phyloP scores from a whole-genome alignment of 2,329 filamentous ascomycete genomes.

The Teratosphaeria epicoccoides region DNA sequence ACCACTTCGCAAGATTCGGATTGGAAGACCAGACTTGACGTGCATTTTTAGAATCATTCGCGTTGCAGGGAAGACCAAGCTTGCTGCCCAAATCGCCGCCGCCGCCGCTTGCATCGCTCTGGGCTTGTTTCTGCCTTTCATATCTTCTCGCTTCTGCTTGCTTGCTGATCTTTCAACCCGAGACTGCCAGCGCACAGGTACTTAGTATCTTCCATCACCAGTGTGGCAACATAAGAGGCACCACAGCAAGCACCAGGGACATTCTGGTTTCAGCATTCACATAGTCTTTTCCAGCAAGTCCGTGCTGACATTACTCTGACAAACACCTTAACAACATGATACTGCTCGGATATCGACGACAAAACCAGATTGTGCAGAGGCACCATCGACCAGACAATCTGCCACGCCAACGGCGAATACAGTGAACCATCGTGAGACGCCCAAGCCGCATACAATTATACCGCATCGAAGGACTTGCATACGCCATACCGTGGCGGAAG shows the following conservation, averaged over 20 bases:
- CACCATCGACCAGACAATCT: conserved; percentile 17
- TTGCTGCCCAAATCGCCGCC: not conserved
- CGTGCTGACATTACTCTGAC: not conserved
- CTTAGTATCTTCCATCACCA: not conserved
- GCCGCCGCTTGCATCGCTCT: not conserved
- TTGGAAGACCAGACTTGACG: not conserved
- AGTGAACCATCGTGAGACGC: not conserved
- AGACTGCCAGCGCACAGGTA: not conserved
- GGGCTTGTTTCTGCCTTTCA: not conserved
- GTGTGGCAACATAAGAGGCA: not conserved
- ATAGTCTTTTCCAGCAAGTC: not conserved
- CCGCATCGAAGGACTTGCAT: not conserved
- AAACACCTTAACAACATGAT: conserved; percentile 19
- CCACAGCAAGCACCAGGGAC: not conserved
- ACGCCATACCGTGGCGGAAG: not conserved
- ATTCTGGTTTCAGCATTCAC: not conserved
- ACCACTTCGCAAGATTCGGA: not conserved
- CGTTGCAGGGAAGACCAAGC: not conserved
- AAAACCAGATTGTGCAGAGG: conserved; percentile 22
- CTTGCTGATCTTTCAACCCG: not conserved
- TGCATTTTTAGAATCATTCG: not conserved
- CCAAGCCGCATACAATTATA: not conserved
- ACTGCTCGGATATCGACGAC: conserved; percentile 15
- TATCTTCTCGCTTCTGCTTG: not conserved
- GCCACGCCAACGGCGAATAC: conserved; percentile 18